A percentile compares a stretch with the other conserved stretches of the same genome.
Evolutionary conservation across 257 asterid genomes (phyloP).

Genomic region (Marsdenia floribunda): DNA sequence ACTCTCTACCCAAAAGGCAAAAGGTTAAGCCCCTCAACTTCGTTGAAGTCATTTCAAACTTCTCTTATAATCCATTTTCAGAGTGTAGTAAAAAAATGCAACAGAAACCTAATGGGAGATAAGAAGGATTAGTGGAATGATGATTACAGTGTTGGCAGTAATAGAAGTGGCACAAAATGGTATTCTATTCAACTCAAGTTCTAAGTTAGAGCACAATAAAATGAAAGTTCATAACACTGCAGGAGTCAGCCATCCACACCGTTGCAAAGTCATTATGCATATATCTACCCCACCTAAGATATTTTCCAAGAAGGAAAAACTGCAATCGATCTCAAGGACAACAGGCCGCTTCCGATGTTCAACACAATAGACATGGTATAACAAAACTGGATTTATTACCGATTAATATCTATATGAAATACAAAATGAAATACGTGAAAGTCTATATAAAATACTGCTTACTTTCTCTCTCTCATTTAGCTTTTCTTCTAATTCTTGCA

Average conservation of each 20-base stretch:
- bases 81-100: not conserved
- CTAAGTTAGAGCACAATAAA: not conserved
- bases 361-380: not conserved
- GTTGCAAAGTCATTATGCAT: not conserved
- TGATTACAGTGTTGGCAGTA: not conserved
- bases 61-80: not conserved
- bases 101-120: not conserved
- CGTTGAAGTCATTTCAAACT: not conserved
- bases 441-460: constrained; percentile 16
- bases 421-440: not conserved
- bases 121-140: not conserved
- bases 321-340: not conserved
- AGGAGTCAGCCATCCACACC: not conserved
- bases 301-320: not conserved
- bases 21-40: not conserved
- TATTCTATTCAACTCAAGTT: not conserved
- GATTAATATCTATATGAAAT: not conserved
- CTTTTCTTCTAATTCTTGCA: constrained; percentile 68
- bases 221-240: not conserved
- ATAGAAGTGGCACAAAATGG: not conserved
- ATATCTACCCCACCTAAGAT: not conserved
- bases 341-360: not conserved
- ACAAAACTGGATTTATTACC: not conserved
- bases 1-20: not conserved
- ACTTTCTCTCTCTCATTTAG: constrained; percentile 68